Percentiles rank a stretch among this genome's conserved stretches.
phyloP scores from a whole-genome alignment of 768 basidiomycete genomes.

The Candolleomyces eurysporus region DNA sequence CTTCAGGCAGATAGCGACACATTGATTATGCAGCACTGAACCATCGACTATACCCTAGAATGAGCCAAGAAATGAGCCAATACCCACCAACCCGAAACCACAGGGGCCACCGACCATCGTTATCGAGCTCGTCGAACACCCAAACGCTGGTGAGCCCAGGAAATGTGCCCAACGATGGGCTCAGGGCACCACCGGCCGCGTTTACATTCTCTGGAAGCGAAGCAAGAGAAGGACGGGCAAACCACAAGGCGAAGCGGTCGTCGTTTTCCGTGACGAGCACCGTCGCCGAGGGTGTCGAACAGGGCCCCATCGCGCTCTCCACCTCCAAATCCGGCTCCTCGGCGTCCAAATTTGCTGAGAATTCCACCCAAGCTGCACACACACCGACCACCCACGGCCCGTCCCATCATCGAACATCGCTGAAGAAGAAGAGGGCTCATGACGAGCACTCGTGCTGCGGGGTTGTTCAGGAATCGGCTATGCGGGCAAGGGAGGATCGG shows the following conservation, averaged over 20 bases:
- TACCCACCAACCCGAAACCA: not conserved
- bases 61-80: not conserved
- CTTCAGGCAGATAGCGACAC: too few relatives aligned
- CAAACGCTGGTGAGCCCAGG: not conserved
- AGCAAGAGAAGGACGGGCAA: not conserved
- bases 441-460: slow-evolving; percentile 41
- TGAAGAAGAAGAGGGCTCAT: not conserved
- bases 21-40: too few relatives aligned
- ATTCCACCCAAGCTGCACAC: not conserved
- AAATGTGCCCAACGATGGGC: not conserved
- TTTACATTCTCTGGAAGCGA: not conserved
- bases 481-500: slow-evolving; percentile 37
- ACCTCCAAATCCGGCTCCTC: not conserved
- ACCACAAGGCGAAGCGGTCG: not conserved
- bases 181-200: not conserved
- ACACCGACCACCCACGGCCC: too few relatives aligned
- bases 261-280: slow-evolving; percentile 2
- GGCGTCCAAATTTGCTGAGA: not conserved
- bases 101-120: not conserved
- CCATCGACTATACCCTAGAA: not conserved
- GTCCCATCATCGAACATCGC: too few relatives aligned
- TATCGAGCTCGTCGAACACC: not conserved
- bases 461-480: slow-evolving; percentile 48
- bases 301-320: not conserved
- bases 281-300: not conserved